These are phyloP conservation scores for Daldinia childiae DNA, from an alignment of 495 filamentous ascomycete species.

Conservation along the genomic window DNA sequence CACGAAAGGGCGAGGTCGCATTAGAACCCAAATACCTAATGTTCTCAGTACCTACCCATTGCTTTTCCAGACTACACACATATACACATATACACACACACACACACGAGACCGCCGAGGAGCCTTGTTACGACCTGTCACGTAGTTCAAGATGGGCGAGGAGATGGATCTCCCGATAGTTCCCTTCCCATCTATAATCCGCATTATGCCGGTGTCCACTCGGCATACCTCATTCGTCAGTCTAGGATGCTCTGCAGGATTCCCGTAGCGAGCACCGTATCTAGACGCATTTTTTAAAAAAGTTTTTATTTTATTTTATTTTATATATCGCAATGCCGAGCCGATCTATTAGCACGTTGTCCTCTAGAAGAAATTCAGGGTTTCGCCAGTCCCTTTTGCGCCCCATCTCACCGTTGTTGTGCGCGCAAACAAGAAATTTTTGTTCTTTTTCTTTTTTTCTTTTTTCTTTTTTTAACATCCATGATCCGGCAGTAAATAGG, in stretches of 20 bases:
- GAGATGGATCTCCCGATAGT: slow-evolving; percentile 45
- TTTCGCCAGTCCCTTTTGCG: not conserved
- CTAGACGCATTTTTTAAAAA: slow-evolving; percentile 15
- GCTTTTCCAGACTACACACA: slow-evolving; percentile 17
- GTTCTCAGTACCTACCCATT: slow-evolving; percentile 24
- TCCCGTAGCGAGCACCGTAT: slow-evolving; percentile 32
- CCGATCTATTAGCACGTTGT: slow-evolving; percentile 21
- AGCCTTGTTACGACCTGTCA: slow-evolving; percentile 40
- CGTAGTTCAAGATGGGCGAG: slow-evolving; percentile 44
- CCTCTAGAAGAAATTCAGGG: slow-evolving; percentile 4
- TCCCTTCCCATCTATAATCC: slow-evolving; percentile 38
- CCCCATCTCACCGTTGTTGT: slow-evolving; percentile 6
- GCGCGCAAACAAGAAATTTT: slow-evolving; percentile 20
- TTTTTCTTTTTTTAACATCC: not conserved
- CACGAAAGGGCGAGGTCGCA: slow-evolving; percentile 31
- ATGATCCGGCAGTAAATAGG: slow-evolving; percentile 4
- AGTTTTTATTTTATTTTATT: too few relatives aligned
- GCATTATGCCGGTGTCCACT: slow-evolving; percentile 40
- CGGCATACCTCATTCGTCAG: slow-evolving; percentile 41
- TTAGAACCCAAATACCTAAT: slow-evolving; percentile 16
- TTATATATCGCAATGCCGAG: slow-evolving; percentile 36
- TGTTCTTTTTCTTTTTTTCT: too few relatives aligned
- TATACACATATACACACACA: too few relatives aligned
- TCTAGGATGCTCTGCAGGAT: slow-evolving; percentile 30
- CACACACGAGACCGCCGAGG: slow-evolving; percentile 18